Base-by-base conservation (phyloP, 768 basidiomycete genomes). In the Obba rivulosa region DNA sequence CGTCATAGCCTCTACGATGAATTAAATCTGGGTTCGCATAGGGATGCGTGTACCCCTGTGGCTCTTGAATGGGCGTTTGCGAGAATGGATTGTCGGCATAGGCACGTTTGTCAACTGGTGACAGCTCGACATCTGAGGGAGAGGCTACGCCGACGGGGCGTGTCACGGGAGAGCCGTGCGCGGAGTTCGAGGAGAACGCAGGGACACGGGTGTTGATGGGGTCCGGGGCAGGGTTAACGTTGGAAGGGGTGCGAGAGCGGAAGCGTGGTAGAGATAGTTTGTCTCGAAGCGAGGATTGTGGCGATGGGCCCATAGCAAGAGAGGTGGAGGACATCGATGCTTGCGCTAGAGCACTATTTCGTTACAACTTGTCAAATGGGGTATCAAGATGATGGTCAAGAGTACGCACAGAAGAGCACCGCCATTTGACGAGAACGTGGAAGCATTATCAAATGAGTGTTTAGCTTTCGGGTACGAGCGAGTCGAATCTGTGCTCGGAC, bases 11-110 rank as follows among this genome's bases (percentile, higher is more conserved):
- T 3, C 37, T 45, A 17, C 34, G 40, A 18, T 53, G 53, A 25
- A 76, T 77, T 39, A 86, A 68, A 52, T 88, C 83, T 8, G 87
- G 87, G 57, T 90, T 88, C 45, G 88, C 88, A 61, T 88, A 91
- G 22, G 88, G 88, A 67, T 91, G 88, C 34, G 76, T 59, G 48
- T 69, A 73, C 16, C 61, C 56, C 7, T 48, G 34, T 18, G 51
- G 18, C 43, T 52, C 48, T 37, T 48, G 62, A 45, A 64, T 57
- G 34, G 52, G 49, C 61, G 69, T 53, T 73, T 73, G 51, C 68
- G 69, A 36, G 61, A 58, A 49, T 62, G 64, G 14, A 54, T 60
- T 58, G 16, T 56, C 48, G 39, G 54, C 57, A 9, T 57, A 62
- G 28, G 60, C 24, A 24, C 10, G 20, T n/a, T 20, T 28, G 45